A percentile compares a stretch with the other conserved stretches of the same genome.
phyloP scores from a whole-genome alignment of 306 rosid genomes.

The Lathyrus sativus region DNA sequence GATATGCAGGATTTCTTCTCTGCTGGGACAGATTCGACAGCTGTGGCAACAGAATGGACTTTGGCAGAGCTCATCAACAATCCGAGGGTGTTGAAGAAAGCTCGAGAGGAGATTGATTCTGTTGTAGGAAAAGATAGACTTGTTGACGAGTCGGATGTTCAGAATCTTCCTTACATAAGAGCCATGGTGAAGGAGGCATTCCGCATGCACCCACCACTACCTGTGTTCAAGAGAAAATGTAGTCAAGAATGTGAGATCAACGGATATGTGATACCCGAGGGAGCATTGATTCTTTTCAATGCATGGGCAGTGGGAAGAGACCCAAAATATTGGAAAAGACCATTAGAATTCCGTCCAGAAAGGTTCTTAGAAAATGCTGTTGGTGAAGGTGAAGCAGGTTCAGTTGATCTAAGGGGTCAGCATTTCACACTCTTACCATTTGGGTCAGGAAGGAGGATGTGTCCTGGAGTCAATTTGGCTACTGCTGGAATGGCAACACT shows the following conservation, averaged over 20 bases:
- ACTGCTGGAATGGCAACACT: conserved; percentile 47
- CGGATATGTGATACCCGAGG: conserved; percentile 42
- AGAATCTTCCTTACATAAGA: conserved; percentile 55
- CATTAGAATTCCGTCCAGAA: conserved; percentile 47
- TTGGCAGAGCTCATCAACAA: conserved; percentile 59
- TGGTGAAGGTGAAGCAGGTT: neutral
- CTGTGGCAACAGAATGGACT: conserved; percentile 45
- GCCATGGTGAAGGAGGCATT: conserved; percentile 55
- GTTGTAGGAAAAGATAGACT: conserved; percentile 49
- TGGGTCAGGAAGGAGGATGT: conserved; percentile 62
- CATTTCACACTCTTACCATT: conserved; percentile 51
- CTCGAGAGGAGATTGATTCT: conserved; percentile 44
- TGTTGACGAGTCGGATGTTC: conserved; percentile 47
- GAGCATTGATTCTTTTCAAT: conserved; percentile 46
- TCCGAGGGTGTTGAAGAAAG: conserved; percentile 45
- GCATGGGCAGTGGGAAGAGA: conserved; percentile 59
- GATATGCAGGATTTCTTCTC: conserved; percentile 50
- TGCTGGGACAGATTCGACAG: conserved; percentile 44
- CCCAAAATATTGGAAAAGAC: conserved; percentile 48
- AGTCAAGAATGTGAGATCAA: conserved; percentile 39
- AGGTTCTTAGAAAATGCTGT: conserved; percentile 28
- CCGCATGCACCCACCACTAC: conserved; percentile 59
- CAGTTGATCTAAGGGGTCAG: conserved; percentile 41
- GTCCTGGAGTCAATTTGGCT: conserved; percentile 50
- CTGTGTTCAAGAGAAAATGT: conserved; percentile 46